Base-by-base conservation (phyloP, 2,329 filamentous ascomycete genomes). In the Hymenoscyphus repandus region DNA sequence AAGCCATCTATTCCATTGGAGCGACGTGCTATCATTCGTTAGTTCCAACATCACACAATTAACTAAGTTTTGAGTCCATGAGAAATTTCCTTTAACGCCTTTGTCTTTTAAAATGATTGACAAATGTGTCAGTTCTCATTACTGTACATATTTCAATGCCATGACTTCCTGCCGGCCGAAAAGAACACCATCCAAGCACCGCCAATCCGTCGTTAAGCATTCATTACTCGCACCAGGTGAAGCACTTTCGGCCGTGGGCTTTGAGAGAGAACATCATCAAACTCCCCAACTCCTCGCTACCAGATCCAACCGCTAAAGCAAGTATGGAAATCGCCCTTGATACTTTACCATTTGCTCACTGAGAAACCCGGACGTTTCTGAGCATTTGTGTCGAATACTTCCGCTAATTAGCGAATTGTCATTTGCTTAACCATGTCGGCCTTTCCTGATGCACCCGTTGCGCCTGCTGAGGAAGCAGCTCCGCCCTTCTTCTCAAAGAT, bases 401-500 rank as follows among this genome's bases (percentile, higher is more conserved):
- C 42, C 51, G 30, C 27, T 33, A 39, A 60, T 78, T 82, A 93
- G 67, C 88, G 85, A 68, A 92, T 92, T 41, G 91, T 96, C 87
- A 96, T 95, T 71, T 92, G 89, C 83, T 96, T 96, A 68, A 83
- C 83, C 78, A 92, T 86, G 65, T 88, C 83, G 50, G 87, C 90
- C 74, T 92, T 92, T 70, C 80, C 81, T 45, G 85, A 85, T 53
- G 86, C 76, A 56, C 83, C 83, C 52, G 84, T 79, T 61, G 80
- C 77, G 54, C 81, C 78, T 49, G 83, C 76, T 44, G 82, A 80
- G 46, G 84, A 80, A 54, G 80, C 74, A 52, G 80, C 75, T 49
- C 90, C 90, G 15, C 91, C 77, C 82, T 96, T 97, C 82, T 96
- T 96, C 80, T 99, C 93, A 66, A 99, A 99, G 63, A 99, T 80